A percentile compares a stretch with the other conserved stretches of the same genome.
Evolutionary conservation across 2,329 filamentous ascomycete genomes (phyloP).

Genomic region (Cladorrhinum sp.): DNA sequence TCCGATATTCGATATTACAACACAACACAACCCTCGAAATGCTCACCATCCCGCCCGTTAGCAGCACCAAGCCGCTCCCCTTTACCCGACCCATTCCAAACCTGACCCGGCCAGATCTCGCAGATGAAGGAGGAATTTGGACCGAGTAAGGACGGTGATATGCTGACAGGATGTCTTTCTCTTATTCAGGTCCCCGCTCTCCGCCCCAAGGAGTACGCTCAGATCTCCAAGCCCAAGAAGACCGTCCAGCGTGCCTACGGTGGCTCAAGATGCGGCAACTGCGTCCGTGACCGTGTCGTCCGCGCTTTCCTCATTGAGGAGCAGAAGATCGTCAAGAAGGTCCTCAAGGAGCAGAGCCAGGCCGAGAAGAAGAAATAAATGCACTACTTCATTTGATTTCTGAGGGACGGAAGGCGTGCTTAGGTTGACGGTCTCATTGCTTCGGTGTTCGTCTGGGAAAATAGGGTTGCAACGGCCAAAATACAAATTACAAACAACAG

Average conservation of each 20-base stretch:
- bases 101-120: background rate
- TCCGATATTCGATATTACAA: background rate
- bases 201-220: constrained; percentile 95
- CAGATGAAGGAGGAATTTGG: background rate
- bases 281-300: constrained; percentile 95
- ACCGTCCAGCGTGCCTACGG: constrained; percentile 98
- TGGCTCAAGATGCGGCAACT: constrained; percentile 97
- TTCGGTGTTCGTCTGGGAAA: constrained; percentile 52
- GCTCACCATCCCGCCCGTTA: background rate
- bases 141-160: background rate
- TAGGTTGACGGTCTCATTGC: constrained; percentile 46
- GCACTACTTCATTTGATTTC: constrained; percentile 28
- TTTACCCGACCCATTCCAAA: background rate
- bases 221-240: constrained; percentile 98
- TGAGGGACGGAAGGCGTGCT: constrained; percentile 26
- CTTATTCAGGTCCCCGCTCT: constrained; percentile 78
- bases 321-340: constrained; percentile 99
- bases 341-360: constrained; percentile 95
- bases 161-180: constrained; percentile 30
- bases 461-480: constrained; percentile 43
- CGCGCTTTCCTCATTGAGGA: constrained; percentile 99
- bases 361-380: constrained; percentile 67
- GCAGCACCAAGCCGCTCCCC: background rate
- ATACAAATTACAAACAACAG: constrained; percentile 23
- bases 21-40: background rate